phyloP scores from a whole-genome alignment of 805 yeast genomes.

The Saccharomycopsis fibuligera region DNA sequence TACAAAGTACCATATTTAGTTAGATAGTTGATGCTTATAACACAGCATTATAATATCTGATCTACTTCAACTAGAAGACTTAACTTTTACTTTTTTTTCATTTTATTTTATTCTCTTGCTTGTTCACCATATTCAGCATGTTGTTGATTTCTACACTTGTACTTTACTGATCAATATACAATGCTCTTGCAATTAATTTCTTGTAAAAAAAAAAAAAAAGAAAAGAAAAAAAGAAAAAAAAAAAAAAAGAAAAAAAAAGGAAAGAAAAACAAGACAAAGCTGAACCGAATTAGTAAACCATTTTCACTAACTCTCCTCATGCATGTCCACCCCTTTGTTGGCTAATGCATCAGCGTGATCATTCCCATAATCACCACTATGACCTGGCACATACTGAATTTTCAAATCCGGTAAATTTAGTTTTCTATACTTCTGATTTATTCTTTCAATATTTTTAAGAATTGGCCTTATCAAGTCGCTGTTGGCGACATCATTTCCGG shows the following conservation, averaged over 20 bases:
- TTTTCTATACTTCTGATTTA: constrained; percentile 27
- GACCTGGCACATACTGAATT: constrained; percentile 66
- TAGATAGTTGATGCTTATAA: too few species aligned
- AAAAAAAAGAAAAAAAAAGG: constrained; percentile 1
- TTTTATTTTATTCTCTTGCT: too few species aligned
- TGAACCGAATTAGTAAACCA: too few species aligned
- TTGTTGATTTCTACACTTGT: too few species aligned
- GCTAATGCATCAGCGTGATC: constrained; percentile 75
- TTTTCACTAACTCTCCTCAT: too few species aligned
- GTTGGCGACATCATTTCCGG: constrained; percentile 44
- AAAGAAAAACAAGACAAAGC: too few species aligned
- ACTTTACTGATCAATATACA: background rate
- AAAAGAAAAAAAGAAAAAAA: background rate
- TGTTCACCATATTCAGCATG: too few species aligned
- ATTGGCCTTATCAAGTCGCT: constrained; percentile 41
- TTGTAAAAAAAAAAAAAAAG: background rate
- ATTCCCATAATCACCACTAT: constrained; percentile 63
- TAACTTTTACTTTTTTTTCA: too few species aligned
- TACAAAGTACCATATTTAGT: constrained; percentile 25
- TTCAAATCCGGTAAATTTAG: constrained; percentile 33
- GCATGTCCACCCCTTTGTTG: constrained; percentile 52
- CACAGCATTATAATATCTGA: background rate
- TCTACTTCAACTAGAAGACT: background rate
- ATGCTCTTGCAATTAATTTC: background rate
- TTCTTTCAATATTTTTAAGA: constrained; percentile 31